A percentile compares a stretch with the other conserved stretches of the same genome.
These are phyloP conservation scores for Parietichytrium sp. DNA, from an alignment of 108 stramenopile genomes.

Conservation along the genomic window DNA sequence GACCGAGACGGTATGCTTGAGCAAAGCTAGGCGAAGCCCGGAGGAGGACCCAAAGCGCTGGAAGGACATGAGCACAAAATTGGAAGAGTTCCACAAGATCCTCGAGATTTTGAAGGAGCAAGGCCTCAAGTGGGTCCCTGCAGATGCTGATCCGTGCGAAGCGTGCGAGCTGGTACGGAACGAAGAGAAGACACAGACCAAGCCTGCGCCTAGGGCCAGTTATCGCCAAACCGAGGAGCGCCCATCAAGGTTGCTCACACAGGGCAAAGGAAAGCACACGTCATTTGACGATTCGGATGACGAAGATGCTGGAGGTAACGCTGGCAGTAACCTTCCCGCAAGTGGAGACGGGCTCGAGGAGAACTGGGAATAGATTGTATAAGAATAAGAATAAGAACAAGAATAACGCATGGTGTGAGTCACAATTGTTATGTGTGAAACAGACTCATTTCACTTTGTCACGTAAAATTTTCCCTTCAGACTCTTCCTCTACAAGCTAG, in stretches of 20 bases:
- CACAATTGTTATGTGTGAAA: too few relatives aligned
- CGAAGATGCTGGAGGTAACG: neutral
- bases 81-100: slow-evolving; percentile 15
- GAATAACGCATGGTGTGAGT: too few relatives aligned
- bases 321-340: neutral
- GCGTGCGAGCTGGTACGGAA: neutral
- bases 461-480: too few relatives aligned
- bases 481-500: too few relatives aligned
- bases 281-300: neutral
- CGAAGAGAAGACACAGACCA: neutral
- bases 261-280: neutral
- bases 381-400: too few relatives aligned
- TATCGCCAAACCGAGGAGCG: neutral
- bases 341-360: slow-evolving; percentile 32
- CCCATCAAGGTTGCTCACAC: neutral
- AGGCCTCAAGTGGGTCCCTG: slow-evolving; percentile 30
- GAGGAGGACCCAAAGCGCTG: neutral
- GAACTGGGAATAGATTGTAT: too few relatives aligned
- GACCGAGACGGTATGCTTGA: slow-evolving; percentile 10
- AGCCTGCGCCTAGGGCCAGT: neutral
- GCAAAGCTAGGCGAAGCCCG: neutral
- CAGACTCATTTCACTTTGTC: too few relatives aligned
- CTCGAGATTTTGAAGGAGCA: neutral
- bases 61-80: neutral
- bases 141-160: neutral